Evolutionary conservation across 1,139 yeast genomes (phyloP).

Genomic region (Yamadazyma atmosphaerica): DNA sequence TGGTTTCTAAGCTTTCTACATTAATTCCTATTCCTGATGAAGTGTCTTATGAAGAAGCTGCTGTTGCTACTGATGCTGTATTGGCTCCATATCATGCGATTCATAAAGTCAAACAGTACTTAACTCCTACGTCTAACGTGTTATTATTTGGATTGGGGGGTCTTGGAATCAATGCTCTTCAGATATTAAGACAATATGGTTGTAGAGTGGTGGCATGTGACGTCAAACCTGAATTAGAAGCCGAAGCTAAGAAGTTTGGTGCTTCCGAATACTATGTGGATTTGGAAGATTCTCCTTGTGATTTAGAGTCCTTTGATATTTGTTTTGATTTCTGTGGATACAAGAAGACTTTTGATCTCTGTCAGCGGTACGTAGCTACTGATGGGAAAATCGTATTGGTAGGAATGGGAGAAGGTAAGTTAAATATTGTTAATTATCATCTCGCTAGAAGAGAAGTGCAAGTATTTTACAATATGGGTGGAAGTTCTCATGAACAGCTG

Average conservation of each 20-base stretch:
- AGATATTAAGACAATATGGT: constrained; percentile 42
- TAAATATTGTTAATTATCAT: constrained; percentile 33
- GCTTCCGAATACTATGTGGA: constrained; percentile 45
- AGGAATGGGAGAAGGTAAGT: constrained; percentile 42
- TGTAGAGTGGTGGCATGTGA: constrained; percentile 43
- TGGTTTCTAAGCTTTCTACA: constrained; percentile 35
- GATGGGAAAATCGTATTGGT: constrained; percentile 45
- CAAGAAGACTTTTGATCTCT: constrained; percentile 35
- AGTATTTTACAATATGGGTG: constrained; percentile 47
- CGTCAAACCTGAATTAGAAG: constrained; percentile 29
- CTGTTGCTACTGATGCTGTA: constrained; percentile 51
- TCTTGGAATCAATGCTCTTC: constrained; percentile 50
- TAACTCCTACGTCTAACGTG: constrained; percentile 40
- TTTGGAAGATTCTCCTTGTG: constrained; percentile 26
- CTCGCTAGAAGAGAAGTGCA: constrained; percentile 45
- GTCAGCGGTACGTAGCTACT: constrained; percentile 33
- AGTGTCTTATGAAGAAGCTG: constrained; percentile 47
- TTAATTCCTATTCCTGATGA: constrained; percentile 49
- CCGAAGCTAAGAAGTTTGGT: constrained; percentile 35
- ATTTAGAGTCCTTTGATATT: constrained; percentile 35
- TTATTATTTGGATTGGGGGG: constrained; percentile 53
- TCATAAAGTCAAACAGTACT: constrained; percentile 32
- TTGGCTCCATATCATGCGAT: constrained; percentile 55
- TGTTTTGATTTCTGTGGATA: constrained; percentile 49
- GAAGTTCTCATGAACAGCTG: constrained; percentile 43